Evolutionary conservation across 2,329 filamentous ascomycete genomes (phyloP).

Genomic region (Geosmithia putterillii): DNA sequence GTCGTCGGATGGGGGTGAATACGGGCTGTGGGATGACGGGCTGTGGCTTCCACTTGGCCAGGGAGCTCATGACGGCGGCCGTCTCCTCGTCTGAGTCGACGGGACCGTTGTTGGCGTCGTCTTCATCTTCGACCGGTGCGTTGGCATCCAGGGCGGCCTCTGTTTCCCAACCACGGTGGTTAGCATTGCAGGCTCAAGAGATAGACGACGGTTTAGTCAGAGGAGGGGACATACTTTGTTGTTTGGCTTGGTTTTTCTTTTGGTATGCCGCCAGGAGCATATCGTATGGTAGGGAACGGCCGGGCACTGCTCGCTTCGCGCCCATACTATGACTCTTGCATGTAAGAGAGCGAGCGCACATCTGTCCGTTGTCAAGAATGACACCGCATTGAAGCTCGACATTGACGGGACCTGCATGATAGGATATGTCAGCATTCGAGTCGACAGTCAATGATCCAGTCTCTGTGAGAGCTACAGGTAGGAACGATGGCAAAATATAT

Average conservation of each 20-base stretch:
- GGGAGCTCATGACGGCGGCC: conserved; percentile 72
- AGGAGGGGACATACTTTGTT: conserved; percentile 60
- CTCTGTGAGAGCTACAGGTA: neutral
- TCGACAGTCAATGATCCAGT: neutral
- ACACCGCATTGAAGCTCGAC: conserved; percentile 93
- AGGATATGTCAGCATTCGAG: conserved; percentile 2
- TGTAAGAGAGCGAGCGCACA: conserved; percentile 77
- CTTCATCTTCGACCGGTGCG: conserved; percentile 75
- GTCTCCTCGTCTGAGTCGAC: conserved; percentile 95
- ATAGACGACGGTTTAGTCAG: neutral
- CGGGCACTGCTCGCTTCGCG: conserved; percentile 77
- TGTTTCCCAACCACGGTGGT: conserved; percentile 30
- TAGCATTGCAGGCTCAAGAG: conserved; percentile 1
- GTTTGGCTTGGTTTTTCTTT: conserved; percentile 97
- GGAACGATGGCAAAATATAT: no score
- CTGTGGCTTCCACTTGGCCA: conserved; percentile 63
- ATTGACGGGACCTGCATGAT: conserved; percentile 60
- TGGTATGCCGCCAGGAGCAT: conserved; percentile 81
- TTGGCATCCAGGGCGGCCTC: conserved; percentile 92
- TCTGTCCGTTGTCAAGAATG: conserved; percentile 68
- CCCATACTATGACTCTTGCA: conserved; percentile 97
- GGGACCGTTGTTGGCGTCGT: conserved; percentile 66
- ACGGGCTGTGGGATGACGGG: conserved; percentile 59
- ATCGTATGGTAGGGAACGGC: conserved; percentile 79
- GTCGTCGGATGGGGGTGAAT: conserved; percentile 48